phyloP scores from a whole-genome alignment of 2,329 filamentous ascomycete species.

The Penicillium digitatum region DNA sequence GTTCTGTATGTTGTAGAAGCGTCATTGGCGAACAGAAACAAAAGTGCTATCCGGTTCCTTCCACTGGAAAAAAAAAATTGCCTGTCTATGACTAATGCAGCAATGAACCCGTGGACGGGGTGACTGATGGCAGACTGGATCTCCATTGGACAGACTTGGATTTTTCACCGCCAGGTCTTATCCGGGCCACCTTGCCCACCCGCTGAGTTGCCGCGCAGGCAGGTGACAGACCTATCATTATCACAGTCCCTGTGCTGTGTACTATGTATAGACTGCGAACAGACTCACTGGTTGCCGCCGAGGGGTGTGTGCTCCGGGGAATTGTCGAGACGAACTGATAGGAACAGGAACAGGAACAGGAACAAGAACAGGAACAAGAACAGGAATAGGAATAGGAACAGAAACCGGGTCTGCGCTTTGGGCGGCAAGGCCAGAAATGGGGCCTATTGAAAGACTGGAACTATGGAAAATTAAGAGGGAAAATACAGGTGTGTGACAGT shows the following conservation, averaged over 20 bases:
- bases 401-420: background rate
- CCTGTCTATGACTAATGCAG: slow-evolving; percentile 2
- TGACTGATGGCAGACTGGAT: slow-evolving; percentile 5
- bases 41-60: slow-evolving; percentile 1
- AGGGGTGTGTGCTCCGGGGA: slow-evolving; percentile 6
- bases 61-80: background rate
- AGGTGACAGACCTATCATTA: slow-evolving; percentile 17
- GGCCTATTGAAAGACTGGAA: background rate
- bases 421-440: background rate
- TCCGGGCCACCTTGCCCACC: slow-evolving; percentile 3
- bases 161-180: slow-evolving; percentile 22
- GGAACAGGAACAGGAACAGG: slow-evolving; percentile 7
- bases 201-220: slow-evolving; percentile 8
- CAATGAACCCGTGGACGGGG: background rate
- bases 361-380: slow-evolving; percentile 6
- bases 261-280: slow-evolving; percentile 19
- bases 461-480: no score
- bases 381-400: slow-evolving; percentile 6
- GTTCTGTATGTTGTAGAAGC: background rate
- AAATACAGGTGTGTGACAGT: background rate
- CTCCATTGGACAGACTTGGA: slow-evolving; percentile 18
- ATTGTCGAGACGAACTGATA: background rate
- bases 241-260: background rate
- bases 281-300: slow-evolving; percentile 10
- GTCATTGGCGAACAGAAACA: background rate